Evolutionary conservation across 164 flowering plant species (phyloP).

Genomic region (Malania oleifera): DNA sequence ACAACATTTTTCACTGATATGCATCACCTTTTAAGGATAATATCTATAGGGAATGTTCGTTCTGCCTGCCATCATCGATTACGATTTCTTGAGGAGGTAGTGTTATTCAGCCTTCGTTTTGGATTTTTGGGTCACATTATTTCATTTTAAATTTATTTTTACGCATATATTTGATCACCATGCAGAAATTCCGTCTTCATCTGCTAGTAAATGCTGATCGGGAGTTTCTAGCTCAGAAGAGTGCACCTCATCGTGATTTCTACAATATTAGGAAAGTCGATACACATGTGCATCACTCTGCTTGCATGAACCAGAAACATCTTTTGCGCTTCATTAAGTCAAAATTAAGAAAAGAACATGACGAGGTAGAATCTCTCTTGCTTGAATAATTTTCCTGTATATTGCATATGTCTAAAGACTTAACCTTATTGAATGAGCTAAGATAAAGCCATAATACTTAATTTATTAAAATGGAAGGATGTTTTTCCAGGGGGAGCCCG

Average conservation of each 20-base stretch:
- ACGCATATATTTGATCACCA: constrained; percentile 6
- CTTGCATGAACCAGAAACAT: constrained; percentile 87
- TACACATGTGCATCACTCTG: constrained; percentile 81
- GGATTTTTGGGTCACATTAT: not conserved
- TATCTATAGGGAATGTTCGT: constrained; percentile 54
- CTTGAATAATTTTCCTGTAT: not conserved
- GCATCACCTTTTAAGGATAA: constrained; percentile 56
- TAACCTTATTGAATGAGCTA: not conserved
- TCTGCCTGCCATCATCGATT: constrained; percentile 60
- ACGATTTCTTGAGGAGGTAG: constrained; percentile 67
- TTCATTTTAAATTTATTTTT: constrained; percentile 4
- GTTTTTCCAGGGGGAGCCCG: too few species aligned
- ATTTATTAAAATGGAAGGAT: too few species aligned
- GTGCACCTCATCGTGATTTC: constrained; percentile 79
- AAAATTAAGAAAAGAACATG: constrained; percentile 66
- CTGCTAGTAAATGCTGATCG: constrained; percentile 58
- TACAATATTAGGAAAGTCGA: constrained; percentile 77
- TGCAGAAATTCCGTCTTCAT: constrained; percentile 69
- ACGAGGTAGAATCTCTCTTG: constrained; percentile 42
- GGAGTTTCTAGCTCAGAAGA: constrained; percentile 69
- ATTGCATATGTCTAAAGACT: not conserved
- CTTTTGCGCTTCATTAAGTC: constrained; percentile 66
- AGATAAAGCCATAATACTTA: too few species aligned
- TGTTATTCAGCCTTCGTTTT: constrained; percentile 1
- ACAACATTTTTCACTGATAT: constrained; percentile 76